These are phyloP conservation scores for Heliophila coronopifolia DNA, from an alignment of 441 rosid species.

Conservation along the genomic window DNA sequence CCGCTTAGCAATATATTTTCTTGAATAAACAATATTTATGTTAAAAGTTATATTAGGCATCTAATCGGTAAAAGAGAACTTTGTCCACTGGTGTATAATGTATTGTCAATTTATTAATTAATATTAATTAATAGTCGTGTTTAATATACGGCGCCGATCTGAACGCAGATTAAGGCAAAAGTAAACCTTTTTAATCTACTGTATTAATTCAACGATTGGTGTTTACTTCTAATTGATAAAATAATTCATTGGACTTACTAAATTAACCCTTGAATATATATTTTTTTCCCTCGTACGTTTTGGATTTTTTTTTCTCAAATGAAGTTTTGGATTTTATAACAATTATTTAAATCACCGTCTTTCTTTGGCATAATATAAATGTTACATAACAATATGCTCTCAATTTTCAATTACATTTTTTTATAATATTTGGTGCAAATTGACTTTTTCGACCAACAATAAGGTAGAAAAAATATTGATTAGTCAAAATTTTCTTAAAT, in stretches of 20 bases:
- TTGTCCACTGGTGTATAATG: slow-evolving; percentile 15
- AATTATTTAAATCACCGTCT: neutral
- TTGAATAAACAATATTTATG: neutral
- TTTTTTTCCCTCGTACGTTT: no score
- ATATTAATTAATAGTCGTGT: slow-evolving; percentile 1
- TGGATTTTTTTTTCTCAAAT: neutral
- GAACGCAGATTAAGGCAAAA: no score
- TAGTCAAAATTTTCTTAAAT: neutral
- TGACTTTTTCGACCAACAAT: neutral
- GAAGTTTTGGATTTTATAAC: neutral
- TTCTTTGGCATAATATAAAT: neutral
- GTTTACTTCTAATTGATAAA: no score
- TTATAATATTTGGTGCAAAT: neutral
- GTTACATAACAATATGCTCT: neutral
- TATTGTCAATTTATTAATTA: slow-evolving; percentile 1
- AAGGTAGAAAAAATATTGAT: neutral
- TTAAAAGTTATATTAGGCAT: neutral
- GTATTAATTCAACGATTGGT: no score
- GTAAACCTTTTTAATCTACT: no score
- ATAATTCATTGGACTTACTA: no score
- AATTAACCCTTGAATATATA: no score
- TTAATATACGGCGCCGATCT: slow-evolving; percentile 23
- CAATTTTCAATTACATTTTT: neutral
- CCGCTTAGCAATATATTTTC: neutral
- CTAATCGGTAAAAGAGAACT: slow-evolving; percentile 19